Base-by-base conservation (phyloP, 768 basidiomycete species). In the Pleurotus citrinopileatus region DNA sequence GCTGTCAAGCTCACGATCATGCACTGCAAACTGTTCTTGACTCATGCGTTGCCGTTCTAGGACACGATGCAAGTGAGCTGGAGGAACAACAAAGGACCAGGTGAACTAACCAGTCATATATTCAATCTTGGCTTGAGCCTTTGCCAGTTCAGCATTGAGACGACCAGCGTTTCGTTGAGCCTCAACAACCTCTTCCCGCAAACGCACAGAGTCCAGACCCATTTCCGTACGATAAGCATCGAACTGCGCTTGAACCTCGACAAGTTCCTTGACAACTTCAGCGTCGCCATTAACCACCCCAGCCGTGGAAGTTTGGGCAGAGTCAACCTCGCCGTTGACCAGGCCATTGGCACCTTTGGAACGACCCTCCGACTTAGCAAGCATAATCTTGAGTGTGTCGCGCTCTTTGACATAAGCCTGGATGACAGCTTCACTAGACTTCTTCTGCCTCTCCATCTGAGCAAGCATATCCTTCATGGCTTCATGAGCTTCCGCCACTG, bases 401-500 rank as follows among this genome's bases (percentile, higher is more conserved):
- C 93, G 74, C 69, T 98, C 96, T 68, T 90, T 90, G 69, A 88
- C 80, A 54, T 89, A 90, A 7, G 88, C 85, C 61, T 91, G 86
- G 37, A 91, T 84, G 42, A 85, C 76, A n/a, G 71, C 69, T 28
- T 89, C 86, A 63, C 80, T 78, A 65, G 75, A 77, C 67, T 82
- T 83, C 69, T 89, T 86, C 69, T 93, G 86, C 36, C 78, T 73
- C 57, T 95, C 91, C 10, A 97, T 73, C 65, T 94, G 87, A 12
- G 81, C 74, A 15, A 85, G 85, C 15, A 98, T 74, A 32, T 86
- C 81, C 55, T 86, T 80, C 61, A 98, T 94, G 1, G 91, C 86
- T 52, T 90, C 86, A 55, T 94, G 89, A 0, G 96, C 96, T 69
- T 97, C 93, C 29, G 81, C 78, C 8, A 98, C 78, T 0, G 93